Evolutionary conservation across 1,284 basidiomycete genomes (phyloP).

Genomic region (Pterula multifida): DNA sequence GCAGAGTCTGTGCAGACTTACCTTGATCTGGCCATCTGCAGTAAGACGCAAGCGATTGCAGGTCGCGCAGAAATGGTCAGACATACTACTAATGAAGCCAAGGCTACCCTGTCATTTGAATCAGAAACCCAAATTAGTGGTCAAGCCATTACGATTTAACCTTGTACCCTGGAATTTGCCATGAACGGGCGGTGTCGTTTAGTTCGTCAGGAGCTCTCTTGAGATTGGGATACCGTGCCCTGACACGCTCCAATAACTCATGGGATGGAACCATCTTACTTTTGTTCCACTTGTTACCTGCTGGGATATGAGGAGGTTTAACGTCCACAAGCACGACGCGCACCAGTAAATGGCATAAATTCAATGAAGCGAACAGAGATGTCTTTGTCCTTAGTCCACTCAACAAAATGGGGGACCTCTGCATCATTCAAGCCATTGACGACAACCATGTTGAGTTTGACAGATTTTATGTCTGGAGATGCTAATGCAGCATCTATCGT

Average conservation of each 20-base stretch:
- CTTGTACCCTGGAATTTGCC: slow-evolving; percentile 57
- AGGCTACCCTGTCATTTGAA: slow-evolving; percentile 40
- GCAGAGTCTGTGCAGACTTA: slow-evolving; percentile 18
- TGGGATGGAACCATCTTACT: slow-evolving; percentile 70
- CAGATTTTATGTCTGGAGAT: slow-evolving; percentile 34
- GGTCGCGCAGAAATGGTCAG: slow-evolving; percentile 80
- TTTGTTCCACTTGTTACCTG: slow-evolving; percentile 81
- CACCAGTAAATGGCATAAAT: slow-evolving; percentile 88
- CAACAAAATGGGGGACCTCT: slow-evolving; percentile 70
- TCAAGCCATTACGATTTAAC: too few relatives aligned
- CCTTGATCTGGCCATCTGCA: slow-evolving; percentile 86
- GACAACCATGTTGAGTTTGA: slow-evolving; percentile 81
- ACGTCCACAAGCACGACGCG: slow-evolving; percentile 10
- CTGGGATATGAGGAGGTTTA: slow-evolving; percentile 1
- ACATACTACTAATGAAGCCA: slow-evolving; percentile 89
- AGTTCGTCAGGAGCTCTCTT: slow-evolving; percentile 49
- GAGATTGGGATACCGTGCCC: slow-evolving; percentile 32
- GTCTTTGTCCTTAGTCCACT: slow-evolving; percentile 52
- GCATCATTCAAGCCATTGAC: slow-evolving; percentile 71
- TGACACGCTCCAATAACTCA: slow-evolving; percentile 43
- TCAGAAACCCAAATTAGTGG: too few relatives aligned
- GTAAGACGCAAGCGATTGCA: slow-evolving; percentile 80
- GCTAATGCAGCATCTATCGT: slow-evolving; percentile 54
- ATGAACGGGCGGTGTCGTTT: slow-evolving; percentile 76
- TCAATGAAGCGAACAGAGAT: slow-evolving; percentile 82